Evolutionary conservation across 1,284 basidiomycete genomes (phyloP).

Genomic region (Schizopora paradoxa): DNA sequence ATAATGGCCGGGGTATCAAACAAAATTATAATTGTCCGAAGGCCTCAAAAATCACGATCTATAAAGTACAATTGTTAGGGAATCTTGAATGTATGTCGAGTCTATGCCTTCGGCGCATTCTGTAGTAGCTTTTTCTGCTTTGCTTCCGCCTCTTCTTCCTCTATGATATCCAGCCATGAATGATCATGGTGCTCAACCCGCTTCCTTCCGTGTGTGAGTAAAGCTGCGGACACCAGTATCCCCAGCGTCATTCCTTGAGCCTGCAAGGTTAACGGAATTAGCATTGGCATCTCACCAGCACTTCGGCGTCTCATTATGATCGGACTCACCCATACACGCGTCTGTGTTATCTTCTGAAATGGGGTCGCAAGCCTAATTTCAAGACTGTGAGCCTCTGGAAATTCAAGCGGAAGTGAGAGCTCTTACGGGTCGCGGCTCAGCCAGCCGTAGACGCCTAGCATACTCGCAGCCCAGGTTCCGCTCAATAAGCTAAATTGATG

Average conservation of each 20-base stretch:
- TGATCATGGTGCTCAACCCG: slow-evolving; percentile 9
- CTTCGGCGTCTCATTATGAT: neutral
- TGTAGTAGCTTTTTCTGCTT: too few relatives aligned
- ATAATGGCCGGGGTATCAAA: too few relatives aligned
- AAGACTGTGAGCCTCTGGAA: neutral
- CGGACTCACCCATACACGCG: slow-evolving; percentile 18
- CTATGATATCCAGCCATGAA: slow-evolving; percentile 16
- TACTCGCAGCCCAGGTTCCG: slow-evolving; percentile 39
- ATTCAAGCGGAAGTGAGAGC: neutral
- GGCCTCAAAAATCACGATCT: too few relatives aligned
- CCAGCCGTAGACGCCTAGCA: slow-evolving; percentile 33
- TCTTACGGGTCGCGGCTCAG: slow-evolving; percentile 31
- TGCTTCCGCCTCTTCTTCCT: slow-evolving; percentile 10
- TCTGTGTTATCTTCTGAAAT: slow-evolving; percentile 17
- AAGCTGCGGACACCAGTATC: slow-evolving; percentile 15
- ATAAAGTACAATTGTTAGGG: too few relatives aligned
- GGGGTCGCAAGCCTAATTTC: slow-evolving; percentile 12
- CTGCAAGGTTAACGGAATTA: neutral
- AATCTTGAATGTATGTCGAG: too few relatives aligned
- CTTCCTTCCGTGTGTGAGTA: slow-evolving; percentile 12
- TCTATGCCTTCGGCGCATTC: too few relatives aligned
- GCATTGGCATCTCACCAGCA: neutral
- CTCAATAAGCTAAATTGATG: slow-evolving; percentile 46
- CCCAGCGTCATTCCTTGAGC: slow-evolving; percentile 17
- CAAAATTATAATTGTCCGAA: neutral